These are phyloP conservation scores for Phytomonas sp. DNA, from an alignment of 208 protist genomes.

Conservation along the genomic window DNA sequence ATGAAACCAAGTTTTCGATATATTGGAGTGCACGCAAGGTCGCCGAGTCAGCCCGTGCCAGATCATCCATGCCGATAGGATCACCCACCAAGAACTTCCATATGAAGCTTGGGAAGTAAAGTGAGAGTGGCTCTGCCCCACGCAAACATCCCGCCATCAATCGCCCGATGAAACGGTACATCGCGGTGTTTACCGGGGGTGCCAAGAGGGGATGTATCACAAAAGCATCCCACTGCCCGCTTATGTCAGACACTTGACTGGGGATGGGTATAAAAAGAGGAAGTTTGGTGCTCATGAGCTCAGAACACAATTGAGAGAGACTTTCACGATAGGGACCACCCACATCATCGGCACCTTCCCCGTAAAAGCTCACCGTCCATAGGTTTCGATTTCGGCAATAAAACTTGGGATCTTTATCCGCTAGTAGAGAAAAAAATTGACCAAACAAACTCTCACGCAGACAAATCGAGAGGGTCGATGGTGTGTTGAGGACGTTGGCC, in stretches of 20 bases:
- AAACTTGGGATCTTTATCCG: conserved; percentile 33
- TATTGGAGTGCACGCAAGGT: conserved; percentile 54
- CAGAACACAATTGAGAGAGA: conserved; percentile 82
- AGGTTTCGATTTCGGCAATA: conserved; percentile 77
- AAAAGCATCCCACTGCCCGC: conserved; percentile 75
- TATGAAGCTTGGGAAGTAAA: conserved; percentile 85
- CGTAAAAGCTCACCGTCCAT: conserved; percentile 81
- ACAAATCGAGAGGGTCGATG: conserved; percentile 16
- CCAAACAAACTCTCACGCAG: conserved; percentile 79
- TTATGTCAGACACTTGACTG: conserved; percentile 63
- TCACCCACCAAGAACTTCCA: conserved; percentile 90
- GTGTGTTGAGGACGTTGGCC: conserved; percentile 21
- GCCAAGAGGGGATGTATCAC: conserved; percentile 49
- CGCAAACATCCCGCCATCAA: conserved; percentile 93
- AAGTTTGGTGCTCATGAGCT: conserved; percentile 76
- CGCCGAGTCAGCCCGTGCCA: conserved; percentile 45
- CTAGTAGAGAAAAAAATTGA: conserved; percentile 74
- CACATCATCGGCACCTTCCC: conserved; percentile 90
- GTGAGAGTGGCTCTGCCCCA: conserved; percentile 80
- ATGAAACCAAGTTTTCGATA: conserved; percentile 14
- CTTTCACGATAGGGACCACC: conserved; percentile 90
- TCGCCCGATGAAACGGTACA: conserved; percentile 89
- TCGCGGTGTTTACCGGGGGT: conserved; percentile 33
- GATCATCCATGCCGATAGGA: conserved; percentile 29
- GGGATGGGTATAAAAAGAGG: conserved; percentile 83